phyloP scores from a whole-genome alignment of 768 basidiomycete genomes.

The Psilocybe cyanescens region DNA sequence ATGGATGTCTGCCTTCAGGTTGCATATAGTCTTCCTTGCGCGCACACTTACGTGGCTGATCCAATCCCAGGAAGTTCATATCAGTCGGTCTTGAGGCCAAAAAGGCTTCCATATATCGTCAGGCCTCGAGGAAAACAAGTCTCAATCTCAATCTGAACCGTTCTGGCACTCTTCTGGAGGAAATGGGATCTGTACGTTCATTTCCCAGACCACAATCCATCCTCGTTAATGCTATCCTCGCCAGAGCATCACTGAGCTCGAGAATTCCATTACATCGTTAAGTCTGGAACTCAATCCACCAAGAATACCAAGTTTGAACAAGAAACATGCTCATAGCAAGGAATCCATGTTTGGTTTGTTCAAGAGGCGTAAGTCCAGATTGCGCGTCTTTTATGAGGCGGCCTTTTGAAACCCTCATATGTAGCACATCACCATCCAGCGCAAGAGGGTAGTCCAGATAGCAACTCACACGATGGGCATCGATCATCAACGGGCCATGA shows the following conservation, averaged over 20 bases:
- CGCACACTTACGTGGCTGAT: conserved; percentile 17
- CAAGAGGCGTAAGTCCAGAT: conserved; percentile 52
- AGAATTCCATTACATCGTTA: conserved; percentile 52
- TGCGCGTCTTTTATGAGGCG: neutral
- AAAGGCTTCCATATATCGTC: conserved; percentile 44
- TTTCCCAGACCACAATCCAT: neutral
- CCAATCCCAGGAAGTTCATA: conserved; percentile 60
- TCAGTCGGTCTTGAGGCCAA: conserved; percentile 49
- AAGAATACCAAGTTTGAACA: conserved; percentile 40
- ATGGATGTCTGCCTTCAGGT: conserved; percentile 83
- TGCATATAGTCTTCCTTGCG: conserved; percentile 14
- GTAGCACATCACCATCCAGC: conserved; percentile 16
- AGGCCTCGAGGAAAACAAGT: conserved; percentile 45
- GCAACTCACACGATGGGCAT: conserved; percentile 15
- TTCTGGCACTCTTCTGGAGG: conserved; percentile 58
- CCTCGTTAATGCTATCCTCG: neutral
- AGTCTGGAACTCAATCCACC: conserved; percentile 41
- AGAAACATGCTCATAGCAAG: conserved; percentile 56
- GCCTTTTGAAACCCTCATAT: conserved; percentile 6
- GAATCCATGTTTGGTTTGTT: conserved; percentile 59
- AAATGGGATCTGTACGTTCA: conserved; percentile 63
- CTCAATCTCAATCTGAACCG: conserved; percentile 45
- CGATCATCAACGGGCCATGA: conserved; percentile 15
- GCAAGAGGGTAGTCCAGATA: conserved; percentile 8
- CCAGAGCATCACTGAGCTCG: conserved; percentile 64